Base-by-base conservation (phyloP, 495 filamentous ascomycete species). In the Penicillium canariense region DNA sequence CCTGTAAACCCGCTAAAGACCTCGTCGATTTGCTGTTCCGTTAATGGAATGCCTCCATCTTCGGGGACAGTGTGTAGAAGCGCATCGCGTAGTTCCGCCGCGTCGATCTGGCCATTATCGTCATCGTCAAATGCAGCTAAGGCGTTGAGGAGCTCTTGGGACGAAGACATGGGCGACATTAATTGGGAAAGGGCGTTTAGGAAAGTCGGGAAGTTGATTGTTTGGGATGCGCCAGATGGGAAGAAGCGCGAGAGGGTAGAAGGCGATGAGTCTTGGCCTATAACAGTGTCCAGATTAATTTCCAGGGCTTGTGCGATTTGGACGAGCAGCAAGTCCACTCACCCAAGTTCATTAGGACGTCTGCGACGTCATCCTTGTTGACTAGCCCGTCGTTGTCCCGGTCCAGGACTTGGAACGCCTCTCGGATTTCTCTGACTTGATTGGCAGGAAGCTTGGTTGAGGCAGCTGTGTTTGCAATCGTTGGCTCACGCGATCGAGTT, bases 91-190 rank as follows among this genome's bases (percentile, higher is more conserved):
- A 98, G 73, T 68, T 96, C 93, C 1, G 69, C 78, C 15, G 94
- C 76, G 62, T 97, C 90, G 27, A 97, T 83, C 67, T 96, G 90
- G 7, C 95, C 94, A 62, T 88, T 91, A 68, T 98, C 94, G 58
- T 95, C 90, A 56, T 95, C 89, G 62, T 98, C 94, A 59, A 98
- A 98, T 0, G 95, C 95, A 9, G 88, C 87, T 57, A 98, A 90
- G 0, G 95, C 94, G 5, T 88, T 90, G 2, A 87, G 61, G 0
- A 98, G 81, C 56, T 98, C 94, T 18, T 83, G 77, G 11, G 82
- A 82, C 3, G 86, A 83, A 0, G 87, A 90, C 15, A 97, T 73
- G 0, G 83, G 79, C 1, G 82, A 80, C n/a, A 97, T 74, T 0
- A 88, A 77, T 8, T 78, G 74, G 0, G 90, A 86, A 6, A 97